These are phyloP conservation scores for Anthostomella pinea DNA, from an alignment of 2,329 filamentous ascomycete species.

Conservation along the genomic window DNA sequence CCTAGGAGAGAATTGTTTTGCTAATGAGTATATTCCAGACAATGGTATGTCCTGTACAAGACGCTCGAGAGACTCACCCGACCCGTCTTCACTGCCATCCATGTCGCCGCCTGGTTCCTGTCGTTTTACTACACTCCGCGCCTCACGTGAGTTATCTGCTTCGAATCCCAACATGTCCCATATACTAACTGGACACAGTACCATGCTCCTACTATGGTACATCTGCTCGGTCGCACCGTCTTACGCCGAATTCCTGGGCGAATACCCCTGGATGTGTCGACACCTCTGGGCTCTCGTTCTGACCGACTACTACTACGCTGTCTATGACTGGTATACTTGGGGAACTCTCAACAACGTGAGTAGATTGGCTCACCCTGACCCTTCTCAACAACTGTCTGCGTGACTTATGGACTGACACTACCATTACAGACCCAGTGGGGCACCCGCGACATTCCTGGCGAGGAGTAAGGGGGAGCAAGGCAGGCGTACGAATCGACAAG, in stretches of 20 bases:
- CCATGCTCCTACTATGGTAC: conserved; percentile 45
- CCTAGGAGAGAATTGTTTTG: no score
- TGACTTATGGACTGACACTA: no score
- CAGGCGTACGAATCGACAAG: background rate
- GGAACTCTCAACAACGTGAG: conserved; percentile 44
- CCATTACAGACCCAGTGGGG: conserved; percentile 1
- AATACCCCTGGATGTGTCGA: conserved; percentile 32
- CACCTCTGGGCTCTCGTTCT: conserved; percentile 6
- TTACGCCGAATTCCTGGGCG: conserved; percentile 44
- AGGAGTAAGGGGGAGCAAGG: background rate
- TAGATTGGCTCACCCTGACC: no score
- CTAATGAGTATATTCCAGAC: no score
- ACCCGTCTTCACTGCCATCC: conserved; percentile 2
- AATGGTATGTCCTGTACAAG: conserved; percentile 5
- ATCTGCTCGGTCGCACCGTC: conserved; percentile 39
- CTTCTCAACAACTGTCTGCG: no score
- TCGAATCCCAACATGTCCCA: no score
- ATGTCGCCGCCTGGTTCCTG: conserved; percentile 5
- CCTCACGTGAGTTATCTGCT: conserved; percentile 1
- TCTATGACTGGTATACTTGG: conserved; percentile 7
- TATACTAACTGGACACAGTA: no score
- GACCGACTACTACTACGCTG: conserved; percentile 9
- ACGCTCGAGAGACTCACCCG: conserved; percentile 5
- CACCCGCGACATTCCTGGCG: background rate
- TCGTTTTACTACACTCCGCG: conserved; percentile 26